A percentile compares a stretch with the other conserved stretches of the same genome.
These are phyloP conservation scores for Keithomyces neogunnii DNA, from an alignment of 2,329 filamentous ascomycete genomes.

Conservation along the genomic window DNA sequence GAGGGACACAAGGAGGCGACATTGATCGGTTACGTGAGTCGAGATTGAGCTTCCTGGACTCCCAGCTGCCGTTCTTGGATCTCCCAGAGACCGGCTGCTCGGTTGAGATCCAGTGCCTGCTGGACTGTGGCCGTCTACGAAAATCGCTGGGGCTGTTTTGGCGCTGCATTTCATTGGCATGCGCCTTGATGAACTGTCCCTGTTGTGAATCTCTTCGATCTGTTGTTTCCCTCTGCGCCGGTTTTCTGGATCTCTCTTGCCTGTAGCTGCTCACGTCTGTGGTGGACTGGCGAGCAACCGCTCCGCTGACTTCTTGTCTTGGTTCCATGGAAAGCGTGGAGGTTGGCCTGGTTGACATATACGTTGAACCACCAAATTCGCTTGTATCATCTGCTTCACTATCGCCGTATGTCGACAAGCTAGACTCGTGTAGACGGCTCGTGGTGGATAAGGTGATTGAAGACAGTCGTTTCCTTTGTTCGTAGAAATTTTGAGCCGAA, in stretches of 20 bases:
- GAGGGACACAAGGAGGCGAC: slow-evolving; percentile 8
- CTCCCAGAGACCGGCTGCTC: not conserved
- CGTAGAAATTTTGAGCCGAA: slow-evolving; percentile 25
- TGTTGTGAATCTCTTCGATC: not conserved
- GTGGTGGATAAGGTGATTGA: slow-evolving; percentile 1
- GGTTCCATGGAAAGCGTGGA: slow-evolving; percentile 1
- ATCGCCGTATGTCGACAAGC: not conserved
- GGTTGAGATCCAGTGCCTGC: not conserved
- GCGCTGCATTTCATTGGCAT: not conserved
- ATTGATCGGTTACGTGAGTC: slow-evolving; percentile 1
- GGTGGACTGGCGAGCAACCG: not conserved
- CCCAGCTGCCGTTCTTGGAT: not conserved
- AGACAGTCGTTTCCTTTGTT: not conserved
- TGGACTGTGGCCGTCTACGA: not conserved
- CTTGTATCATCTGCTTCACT: slow-evolving; percentile 2
- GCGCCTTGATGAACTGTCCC: not conserved
- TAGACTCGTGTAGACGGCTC: slow-evolving; percentile 3
- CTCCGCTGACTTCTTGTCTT: not conserved
- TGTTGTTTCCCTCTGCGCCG: not conserved
- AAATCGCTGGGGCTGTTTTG: not conserved
- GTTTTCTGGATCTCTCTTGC: not conserved
- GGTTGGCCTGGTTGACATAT: not conserved
- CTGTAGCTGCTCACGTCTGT: not conserved
- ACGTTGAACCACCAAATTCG: not conserved
- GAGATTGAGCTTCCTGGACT: slow-evolving; percentile 2